phyloP scores from a whole-genome alignment of 73 alveolate species.

The Paramecium bursaria region DNA sequence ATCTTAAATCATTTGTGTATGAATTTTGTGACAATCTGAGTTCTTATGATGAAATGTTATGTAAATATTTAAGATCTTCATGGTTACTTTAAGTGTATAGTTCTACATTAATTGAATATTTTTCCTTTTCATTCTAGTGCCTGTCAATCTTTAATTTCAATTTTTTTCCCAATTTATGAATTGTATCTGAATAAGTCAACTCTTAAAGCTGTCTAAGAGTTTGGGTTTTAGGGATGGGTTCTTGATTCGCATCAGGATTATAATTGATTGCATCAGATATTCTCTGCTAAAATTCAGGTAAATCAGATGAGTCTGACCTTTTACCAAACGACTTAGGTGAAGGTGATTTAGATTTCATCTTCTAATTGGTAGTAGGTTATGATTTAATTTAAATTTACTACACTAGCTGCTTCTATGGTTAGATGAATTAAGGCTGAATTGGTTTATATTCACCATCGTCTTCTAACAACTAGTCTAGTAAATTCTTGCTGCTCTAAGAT shows the following conservation, averaged over 20 bases:
- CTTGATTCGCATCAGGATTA: constrained; percentile 51
- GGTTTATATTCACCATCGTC: no score
- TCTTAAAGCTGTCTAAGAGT: constrained; percentile 21
- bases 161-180: constrained; percentile 25
- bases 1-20: neutral
- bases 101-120: neutral
- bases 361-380: no score
- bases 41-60: neutral
- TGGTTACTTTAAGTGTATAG: neutral
- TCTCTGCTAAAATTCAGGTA: constrained; percentile 2
- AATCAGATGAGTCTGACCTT: neutral
- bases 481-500: no score
- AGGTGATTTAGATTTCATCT: no score
- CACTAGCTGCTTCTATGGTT: no score
- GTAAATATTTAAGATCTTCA: neutral
- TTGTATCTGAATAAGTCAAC: neutral
- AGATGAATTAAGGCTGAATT: no score
- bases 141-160: neutral
- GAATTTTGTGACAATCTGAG: neutral
- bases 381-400: no score
- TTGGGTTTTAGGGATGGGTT: no score
- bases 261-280: neutral
- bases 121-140: no score
- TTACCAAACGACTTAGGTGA: neutral
- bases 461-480: no score